Evolutionary conservation across 805 yeast genomes (phyloP).

Genomic region (Tetrapisispora taiwanensis): DNA sequence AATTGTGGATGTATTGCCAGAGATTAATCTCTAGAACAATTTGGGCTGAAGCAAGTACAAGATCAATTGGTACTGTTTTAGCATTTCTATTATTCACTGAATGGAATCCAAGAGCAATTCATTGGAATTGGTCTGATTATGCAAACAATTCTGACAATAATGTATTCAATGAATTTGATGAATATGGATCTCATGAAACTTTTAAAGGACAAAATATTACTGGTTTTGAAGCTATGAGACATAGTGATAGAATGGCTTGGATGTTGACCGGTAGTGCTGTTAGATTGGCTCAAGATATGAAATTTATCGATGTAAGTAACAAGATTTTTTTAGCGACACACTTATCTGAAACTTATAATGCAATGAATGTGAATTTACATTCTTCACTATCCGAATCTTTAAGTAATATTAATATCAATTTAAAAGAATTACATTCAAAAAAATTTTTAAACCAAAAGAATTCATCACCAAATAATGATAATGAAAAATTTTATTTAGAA

Average conservation of each 20-base stretch:
- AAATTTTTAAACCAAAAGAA: slow-evolving; percentile 25
- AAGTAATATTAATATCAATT: slow-evolving; percentile 45
- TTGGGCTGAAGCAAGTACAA: slow-evolving; percentile 87
- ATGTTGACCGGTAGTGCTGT: slow-evolving; percentile 85
- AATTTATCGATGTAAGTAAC: slow-evolving; percentile 62
- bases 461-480: slow-evolving; percentile 22
- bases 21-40: slow-evolving; percentile 71
- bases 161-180: slow-evolving; percentile 3
- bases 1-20: slow-evolving; percentile 79
- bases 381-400: slow-evolving; percentile 68
- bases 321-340: slow-evolving; percentile 76
- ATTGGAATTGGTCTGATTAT: slow-evolving; percentile 78
- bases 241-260: slow-evolving; percentile 89
- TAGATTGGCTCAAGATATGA: slow-evolving; percentile 78
- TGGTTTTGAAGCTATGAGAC: slow-evolving; percentile 74
- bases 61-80: slow-evolving; percentile 77
- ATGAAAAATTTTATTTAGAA: slow-evolving; percentile 28
- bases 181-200: slow-evolving; percentile 19
- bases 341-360: slow-evolving; percentile 70
- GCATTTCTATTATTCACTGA: slow-evolving; percentile 81
- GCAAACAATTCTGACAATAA: slow-evolving; percentile 46
- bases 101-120: slow-evolving; percentile 94
- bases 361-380: slow-evolving; percentile 69
- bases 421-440: not conserved
- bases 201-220: slow-evolving; percentile 41